Conservation (phyloP, 2,329 filamentous ascomycete species). For the Neonectria sp. region DNA sequence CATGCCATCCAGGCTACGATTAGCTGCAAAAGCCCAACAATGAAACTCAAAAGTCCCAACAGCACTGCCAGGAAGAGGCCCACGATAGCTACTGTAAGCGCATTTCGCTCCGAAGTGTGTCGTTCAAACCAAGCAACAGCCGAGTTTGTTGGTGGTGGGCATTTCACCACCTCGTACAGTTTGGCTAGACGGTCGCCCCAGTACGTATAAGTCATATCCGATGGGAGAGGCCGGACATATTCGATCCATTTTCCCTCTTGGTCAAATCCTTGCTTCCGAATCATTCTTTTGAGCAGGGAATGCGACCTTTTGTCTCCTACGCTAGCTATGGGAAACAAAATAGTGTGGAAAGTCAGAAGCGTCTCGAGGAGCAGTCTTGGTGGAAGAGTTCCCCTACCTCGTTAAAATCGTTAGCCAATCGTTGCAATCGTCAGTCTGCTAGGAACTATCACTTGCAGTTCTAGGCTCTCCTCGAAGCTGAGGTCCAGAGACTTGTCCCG, state of each 20-base stretch:
- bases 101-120: neutral
- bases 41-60: conserved; percentile 11
- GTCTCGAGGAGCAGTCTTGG: conserved; percentile 2
- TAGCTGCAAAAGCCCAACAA: conserved; percentile 16
- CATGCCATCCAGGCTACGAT: neutral
- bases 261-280: conserved; percentile 3
- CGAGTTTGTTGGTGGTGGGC: neutral
- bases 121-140: conserved; percentile 13
- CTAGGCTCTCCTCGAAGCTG: neutral
- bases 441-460: neutral
- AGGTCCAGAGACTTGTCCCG: neutral
- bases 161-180: neutral
- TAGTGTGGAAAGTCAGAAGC: neutral
- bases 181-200: conserved; percentile 7
- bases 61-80: conserved; percentile 11
- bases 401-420: neutral
- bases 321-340: neutral
- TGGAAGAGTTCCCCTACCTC: conserved; percentile 3
- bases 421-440: neutral
- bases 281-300: neutral
- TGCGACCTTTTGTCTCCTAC: neutral
- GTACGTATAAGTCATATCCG: neutral
- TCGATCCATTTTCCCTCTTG: neutral
- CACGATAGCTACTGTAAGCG: conserved; percentile 19
- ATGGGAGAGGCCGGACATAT: neutral